These are phyloP conservation scores for Hypocreales sp. DNA, from an alignment of 2,329 filamentous ascomycete genomes.

Conservation along the genomic window DNA sequence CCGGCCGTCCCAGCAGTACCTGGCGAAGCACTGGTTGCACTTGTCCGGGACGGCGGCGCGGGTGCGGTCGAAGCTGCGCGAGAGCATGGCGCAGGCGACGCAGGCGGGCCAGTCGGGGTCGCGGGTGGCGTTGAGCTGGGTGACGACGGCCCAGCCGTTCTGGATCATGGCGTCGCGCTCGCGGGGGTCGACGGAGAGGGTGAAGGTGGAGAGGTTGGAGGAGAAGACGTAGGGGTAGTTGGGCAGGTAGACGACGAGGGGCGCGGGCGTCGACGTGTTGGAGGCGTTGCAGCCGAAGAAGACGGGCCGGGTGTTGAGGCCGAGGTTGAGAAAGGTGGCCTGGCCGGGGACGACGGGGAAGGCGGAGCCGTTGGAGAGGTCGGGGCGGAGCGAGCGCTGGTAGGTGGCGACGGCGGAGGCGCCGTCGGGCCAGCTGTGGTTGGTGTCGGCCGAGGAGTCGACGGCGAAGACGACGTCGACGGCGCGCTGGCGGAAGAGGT, in stretches of 20 bases:
- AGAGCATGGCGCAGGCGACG: conserved; percentile 75
- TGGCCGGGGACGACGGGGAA: conserved; percentile 44
- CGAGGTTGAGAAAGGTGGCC: conserved; percentile 39
- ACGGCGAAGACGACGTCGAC: conserved; percentile 50
- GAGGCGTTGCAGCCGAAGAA: conserved; percentile 50
- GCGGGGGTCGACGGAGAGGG: conserved; percentile 42
- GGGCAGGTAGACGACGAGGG: conserved; percentile 76
- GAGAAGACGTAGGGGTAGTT: conserved; percentile 56
- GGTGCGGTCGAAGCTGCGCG: conserved; percentile 59
- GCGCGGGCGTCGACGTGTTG: conserved; percentile 37
- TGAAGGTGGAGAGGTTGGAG: conserved; percentile 71
- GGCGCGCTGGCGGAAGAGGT: conserved; percentile 27
- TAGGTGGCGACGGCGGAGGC: conserved; percentile 42
- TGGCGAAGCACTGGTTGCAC: conserved; percentile 61
- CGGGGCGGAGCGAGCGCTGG: conserved; percentile 29
- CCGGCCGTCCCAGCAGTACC: conserved; percentile 92
- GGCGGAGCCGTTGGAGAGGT: conserved; percentile 34
- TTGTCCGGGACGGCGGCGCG: conserved; percentile 50
- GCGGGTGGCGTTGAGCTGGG: conserved; percentile 64
- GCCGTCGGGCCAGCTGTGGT: conserved; percentile 43
- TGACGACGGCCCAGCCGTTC: conserved; percentile 76
- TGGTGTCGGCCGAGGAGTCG: conserved; percentile 48
- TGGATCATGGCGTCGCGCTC: conserved; percentile 67
- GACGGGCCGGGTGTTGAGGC: conserved; percentile 41
- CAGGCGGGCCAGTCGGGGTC: conserved; percentile 67